A percentile compares a stretch with the other conserved stretches of the same genome.
These are phyloP conservation scores for Leccinum pachyderme DNA, from an alignment of 1,284 basidiomycete genomes.

Conservation along the genomic window DNA sequence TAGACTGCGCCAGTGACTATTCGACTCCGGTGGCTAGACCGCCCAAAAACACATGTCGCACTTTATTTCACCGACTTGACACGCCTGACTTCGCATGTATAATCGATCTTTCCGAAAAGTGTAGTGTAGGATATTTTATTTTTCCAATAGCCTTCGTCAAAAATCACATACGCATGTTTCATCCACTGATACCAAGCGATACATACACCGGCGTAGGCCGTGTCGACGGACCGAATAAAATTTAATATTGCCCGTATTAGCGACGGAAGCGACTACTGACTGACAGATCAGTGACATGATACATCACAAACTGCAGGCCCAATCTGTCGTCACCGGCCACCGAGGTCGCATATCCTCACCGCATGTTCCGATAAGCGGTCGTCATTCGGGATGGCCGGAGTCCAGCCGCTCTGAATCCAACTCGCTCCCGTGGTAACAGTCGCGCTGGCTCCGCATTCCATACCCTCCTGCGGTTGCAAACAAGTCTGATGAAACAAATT, in stretches of 20 bases:
- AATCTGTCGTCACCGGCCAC: neutral
- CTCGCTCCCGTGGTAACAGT: neutral
- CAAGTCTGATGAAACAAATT: neutral
- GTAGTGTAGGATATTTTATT: neutral
- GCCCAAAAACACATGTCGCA: neutral
- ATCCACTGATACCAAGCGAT: neutral
- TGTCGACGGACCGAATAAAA: neutral
- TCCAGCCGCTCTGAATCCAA: neutral
- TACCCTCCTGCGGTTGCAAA: neutral
- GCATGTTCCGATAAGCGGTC: neutral
- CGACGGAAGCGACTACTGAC: neutral
- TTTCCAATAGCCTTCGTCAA: neutral
- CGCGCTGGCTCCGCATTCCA: constrained; percentile 1
- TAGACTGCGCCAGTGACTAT: too few relatives aligned
- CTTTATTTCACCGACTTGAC: neutral
- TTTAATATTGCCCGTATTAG: neutral
- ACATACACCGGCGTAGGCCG: neutral
- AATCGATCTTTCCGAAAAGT: neutral
- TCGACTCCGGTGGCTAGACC: neutral
- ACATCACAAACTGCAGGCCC: neutral
- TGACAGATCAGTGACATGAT: neutral
- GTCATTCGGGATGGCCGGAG: neutral
- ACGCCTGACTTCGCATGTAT: constrained; percentile 5
- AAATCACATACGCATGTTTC: neutral
- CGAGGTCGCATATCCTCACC: neutral